phyloP scores from a whole-genome alignment of 352 stramenopile genomes.

The Globisporangium heterothallicum region DNA sequence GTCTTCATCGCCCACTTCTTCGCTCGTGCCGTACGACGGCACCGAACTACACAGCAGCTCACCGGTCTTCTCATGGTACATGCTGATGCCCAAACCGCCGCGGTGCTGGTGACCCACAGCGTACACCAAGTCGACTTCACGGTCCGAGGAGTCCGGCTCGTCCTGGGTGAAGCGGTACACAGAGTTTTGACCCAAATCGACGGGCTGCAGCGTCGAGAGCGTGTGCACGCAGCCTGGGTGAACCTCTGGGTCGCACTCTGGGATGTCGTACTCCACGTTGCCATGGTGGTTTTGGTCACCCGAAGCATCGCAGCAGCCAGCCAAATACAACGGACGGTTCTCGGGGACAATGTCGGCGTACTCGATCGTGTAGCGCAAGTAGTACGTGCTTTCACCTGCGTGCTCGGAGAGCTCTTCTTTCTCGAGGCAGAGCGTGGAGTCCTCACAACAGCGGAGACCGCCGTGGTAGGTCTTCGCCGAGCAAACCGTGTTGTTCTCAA shows the following conservation, averaged over 20 bases:
- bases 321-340: slow-evolving; percentile 61
- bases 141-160: slow-evolving; percentile 20
- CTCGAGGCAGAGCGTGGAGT: slow-evolving; percentile 66
- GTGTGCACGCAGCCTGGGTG: slow-evolving; percentile 78
- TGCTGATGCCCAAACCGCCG: slow-evolving; percentile 58
- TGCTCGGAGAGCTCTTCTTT: slow-evolving; percentile 31
- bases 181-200: slow-evolving; percentile 34
- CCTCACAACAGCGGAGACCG: slow-evolving; percentile 71
- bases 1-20: slow-evolving; percentile 56
- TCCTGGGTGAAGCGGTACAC: slow-evolving; percentile 16
- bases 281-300: slow-evolving; percentile 52
- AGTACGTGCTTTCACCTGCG: slow-evolving; percentile 39
- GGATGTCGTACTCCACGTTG: slow-evolving; percentile 80
- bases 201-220: slow-evolving; percentile 55
- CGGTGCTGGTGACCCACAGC: slow-evolving; percentile 76
- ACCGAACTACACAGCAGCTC: slow-evolving; percentile 64
- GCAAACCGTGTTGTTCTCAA: slow-evolving; percentile 73
- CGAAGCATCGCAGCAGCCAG: slow-evolving; percentile 66
- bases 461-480: slow-evolving; percentile 53
- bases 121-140: slow-evolving; percentile 77
- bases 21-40: slow-evolving; percentile 55
- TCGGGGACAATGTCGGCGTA: slow-evolving; percentile 52
- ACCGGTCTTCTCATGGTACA: slow-evolving; percentile 65
- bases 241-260: slow-evolving; percentile 47
- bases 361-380: slow-evolving; percentile 74